phyloP scores from a whole-genome alignment of 192 early-diverging fungal species.

The Rhizoclosmatium sp. region DNA sequence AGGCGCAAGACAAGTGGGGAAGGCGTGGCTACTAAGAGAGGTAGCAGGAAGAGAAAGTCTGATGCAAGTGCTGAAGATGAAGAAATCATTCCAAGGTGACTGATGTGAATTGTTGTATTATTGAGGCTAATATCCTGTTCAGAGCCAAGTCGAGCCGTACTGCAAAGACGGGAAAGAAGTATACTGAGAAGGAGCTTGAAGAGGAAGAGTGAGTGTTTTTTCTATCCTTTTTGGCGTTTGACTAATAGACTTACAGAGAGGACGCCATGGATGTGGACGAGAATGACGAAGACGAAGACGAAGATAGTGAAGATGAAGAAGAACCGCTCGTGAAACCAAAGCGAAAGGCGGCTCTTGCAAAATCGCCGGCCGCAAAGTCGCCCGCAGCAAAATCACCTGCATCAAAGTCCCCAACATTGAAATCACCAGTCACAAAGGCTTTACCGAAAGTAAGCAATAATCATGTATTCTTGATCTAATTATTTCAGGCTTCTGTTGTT shows the following conservation, averaged over 20 bases:
- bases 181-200: not conserved
- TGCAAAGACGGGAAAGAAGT: not conserved
- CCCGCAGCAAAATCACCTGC: not conserved
- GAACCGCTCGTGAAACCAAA: not conserved
- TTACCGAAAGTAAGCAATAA: not conserved
- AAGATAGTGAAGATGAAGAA: not conserved
- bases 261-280: not conserved
- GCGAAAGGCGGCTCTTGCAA: not conserved
- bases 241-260: not conserved
- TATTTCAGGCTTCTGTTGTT: not conserved
- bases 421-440: not conserved
- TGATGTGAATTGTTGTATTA: not conserved
- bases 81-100: constrained; percentile 6
- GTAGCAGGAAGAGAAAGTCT: constrained; percentile 19
- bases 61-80: constrained; percentile 9
- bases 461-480: not conserved
- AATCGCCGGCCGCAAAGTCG: constrained; percentile 1
- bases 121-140: not conserved
- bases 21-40: constrained; percentile 13
- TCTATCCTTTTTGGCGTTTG: not conserved
- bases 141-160: not conserved
- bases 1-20: not conserved
- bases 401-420: not conserved
- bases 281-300: constrained; percentile 11
- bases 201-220: constrained; percentile 1